Evolutionary conservation across 2,329 filamentous ascomycete genomes (phyloP).

Genomic region (Didymella glomerata): DNA sequence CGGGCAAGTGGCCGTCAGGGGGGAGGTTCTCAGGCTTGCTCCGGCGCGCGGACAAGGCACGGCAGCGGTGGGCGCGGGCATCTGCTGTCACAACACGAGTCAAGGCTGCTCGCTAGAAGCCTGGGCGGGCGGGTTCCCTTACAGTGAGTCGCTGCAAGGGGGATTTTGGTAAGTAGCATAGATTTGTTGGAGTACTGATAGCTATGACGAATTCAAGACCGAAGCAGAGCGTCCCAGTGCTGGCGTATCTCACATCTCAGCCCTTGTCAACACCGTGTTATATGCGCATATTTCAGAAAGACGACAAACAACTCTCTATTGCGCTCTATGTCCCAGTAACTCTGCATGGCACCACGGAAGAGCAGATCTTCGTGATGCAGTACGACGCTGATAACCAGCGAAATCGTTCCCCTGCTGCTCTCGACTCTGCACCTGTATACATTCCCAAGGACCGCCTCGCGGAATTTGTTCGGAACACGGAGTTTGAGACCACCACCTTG

Average conservation of each 20-base stretch:
- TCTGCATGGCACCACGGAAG: background rate
- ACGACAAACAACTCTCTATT: background rate
- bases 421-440: background rate
- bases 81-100: background rate
- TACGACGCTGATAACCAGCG: constrained; percentile 5
- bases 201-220: background rate
- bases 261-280: background rate
- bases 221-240: constrained; percentile 1
- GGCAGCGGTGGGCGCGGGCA: background rate
- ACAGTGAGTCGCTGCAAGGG: constrained; percentile 8
- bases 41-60: background rate
- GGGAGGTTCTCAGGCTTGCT: constrained; percentile 15
- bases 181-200: background rate
- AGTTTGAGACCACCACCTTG: background rate
- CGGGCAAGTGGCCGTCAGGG: constrained; percentile 1
- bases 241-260: background rate
- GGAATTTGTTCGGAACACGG: background rate
- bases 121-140: constrained; percentile 12
- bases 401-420: background rate
- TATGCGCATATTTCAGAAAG: constrained; percentile 1
- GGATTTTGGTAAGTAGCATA: constrained; percentile 2
- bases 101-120: constrained; percentile 8
- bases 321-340: background rate
- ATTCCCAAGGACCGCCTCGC: background rate
- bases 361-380: constrained; percentile 2